Conservation (phyloP, 345 rosid species). For the Boechera retrofracta region DNA sequence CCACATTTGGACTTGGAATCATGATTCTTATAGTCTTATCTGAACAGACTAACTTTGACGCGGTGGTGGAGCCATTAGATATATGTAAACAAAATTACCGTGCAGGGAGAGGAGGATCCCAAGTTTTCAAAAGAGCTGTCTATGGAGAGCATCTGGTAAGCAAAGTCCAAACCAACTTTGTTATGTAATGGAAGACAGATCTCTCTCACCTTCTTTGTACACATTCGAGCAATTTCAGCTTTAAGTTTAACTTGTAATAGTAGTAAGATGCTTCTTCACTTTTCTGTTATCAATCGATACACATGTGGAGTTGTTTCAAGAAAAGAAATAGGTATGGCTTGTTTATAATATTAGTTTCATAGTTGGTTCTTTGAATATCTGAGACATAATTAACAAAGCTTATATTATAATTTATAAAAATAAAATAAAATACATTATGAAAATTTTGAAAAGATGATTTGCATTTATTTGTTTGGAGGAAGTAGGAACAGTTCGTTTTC, state of each 20-base stretch:
- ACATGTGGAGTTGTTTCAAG: not conserved
- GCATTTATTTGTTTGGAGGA: not conserved
- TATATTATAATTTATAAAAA: too few relatives aligned
- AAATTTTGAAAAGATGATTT: not conserved
- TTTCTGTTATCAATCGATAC: not conserved
- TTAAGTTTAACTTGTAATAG: not conserved
- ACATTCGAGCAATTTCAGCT: constrained; percentile 10
- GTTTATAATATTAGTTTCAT: not conserved
- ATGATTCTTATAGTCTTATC: not conserved
- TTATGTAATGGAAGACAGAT: constrained; percentile 27
- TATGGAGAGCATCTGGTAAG: constrained; percentile 87
- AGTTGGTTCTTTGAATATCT: not conserved
- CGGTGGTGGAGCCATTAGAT: constrained; percentile 78
- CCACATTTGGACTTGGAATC: not conserved
- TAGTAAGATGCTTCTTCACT: not conserved
- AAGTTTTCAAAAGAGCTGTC: constrained; percentile 61
- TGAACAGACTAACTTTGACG: constrained; percentile 69
- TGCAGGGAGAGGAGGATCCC: constrained; percentile 45
- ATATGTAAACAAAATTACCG: constrained; percentile 53
- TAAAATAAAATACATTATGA: too few relatives aligned
- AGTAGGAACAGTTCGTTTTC: too few relatives aligned
- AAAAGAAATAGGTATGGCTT: not conserved
- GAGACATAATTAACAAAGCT: too few relatives aligned
- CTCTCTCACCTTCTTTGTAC: constrained; percentile 13
- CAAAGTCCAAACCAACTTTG: constrained; percentile 74